A percentile compares a stretch with the other conserved stretches of the same genome.
phyloP scores from a whole-genome alignment of 192 early-diverging fungal species.

The Funneliformis geosporum region DNA sequence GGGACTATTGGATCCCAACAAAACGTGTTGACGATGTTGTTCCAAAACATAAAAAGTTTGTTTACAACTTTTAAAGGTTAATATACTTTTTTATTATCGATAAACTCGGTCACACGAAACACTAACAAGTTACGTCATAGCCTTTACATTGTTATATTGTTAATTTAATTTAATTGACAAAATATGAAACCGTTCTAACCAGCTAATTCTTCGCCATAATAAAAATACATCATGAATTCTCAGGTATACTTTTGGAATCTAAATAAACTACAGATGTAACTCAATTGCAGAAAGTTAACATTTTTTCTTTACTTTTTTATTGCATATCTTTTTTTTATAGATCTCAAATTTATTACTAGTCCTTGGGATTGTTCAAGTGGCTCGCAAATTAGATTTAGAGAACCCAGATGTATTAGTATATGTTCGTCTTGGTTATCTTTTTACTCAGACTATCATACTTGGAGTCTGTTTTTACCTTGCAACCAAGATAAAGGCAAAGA shows the following conservation, averaged over 20 bases:
- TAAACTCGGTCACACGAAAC: neutral
- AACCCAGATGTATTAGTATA: conserved; percentile 57
- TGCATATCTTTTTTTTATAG: conserved; percentile 24
- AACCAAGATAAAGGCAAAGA: conserved; percentile 61
- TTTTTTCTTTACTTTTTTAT: neutral
- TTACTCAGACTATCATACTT: conserved; percentile 59
- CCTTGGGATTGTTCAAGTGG: conserved; percentile 66
- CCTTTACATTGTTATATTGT: neutral
- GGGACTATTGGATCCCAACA: neutral
- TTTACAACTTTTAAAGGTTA: neutral
- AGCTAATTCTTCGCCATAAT: no score
- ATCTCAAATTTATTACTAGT: conserved; percentile 58
- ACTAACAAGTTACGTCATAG: neutral
- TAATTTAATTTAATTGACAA: neutral
- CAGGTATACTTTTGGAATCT: neutral
- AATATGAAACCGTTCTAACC: neutral
- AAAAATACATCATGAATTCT: conserved; percentile 1
- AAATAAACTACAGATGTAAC: neutral
- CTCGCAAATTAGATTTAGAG: conserved; percentile 67
- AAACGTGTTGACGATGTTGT: neutral
- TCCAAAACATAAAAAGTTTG: neutral
- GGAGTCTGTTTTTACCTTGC: conserved; percentile 44
- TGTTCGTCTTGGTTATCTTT: conserved; percentile 58
- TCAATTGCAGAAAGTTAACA: neutral
- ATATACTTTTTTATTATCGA: neutral